A percentile compares a stretch with the other conserved stretches of the same genome.
These are phyloP conservation scores for Mycogone perniciosa DNA, from an alignment of 2,329 filamentous ascomycete species.

Conservation along the genomic window DNA sequence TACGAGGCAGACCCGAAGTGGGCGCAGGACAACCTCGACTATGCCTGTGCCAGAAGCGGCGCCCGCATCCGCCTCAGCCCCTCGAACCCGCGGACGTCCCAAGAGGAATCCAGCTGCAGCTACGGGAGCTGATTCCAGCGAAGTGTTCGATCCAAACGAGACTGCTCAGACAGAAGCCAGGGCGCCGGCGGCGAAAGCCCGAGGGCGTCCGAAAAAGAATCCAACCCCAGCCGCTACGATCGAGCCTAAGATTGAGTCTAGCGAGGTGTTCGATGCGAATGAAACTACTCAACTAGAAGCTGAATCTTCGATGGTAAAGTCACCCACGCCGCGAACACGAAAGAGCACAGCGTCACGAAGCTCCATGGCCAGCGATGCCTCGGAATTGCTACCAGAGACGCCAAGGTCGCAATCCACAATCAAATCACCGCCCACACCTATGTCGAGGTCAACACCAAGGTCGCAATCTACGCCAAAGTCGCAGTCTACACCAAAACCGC, in stretches of 20 bases:
- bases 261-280: slow-evolving; percentile 30
- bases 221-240: not conserved
- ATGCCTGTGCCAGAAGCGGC: slow-evolving; percentile 19
- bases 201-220: slow-evolving; percentile 4
- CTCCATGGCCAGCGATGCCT: slow-evolving; percentile 25
- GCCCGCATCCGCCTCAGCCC: slow-evolving; percentile 42
- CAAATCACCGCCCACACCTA: not conserved
- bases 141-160: slow-evolving; percentile 12
- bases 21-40: slow-evolving; percentile 24
- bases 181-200: not conserved
- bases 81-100: slow-evolving; percentile 32
- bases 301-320: slow-evolving; percentile 30
- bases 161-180: slow-evolving; percentile 10
- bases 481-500: slow-evolving; percentile 40
- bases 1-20: slow-evolving; percentile 42
- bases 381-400: not conserved
- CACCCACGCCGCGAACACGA: slow-evolving; percentile 56
- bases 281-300: slow-evolving; percentile 27
- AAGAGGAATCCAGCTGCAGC: slow-evolving; percentile 35
- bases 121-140: slow-evolving; percentile 10
- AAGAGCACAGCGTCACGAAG: slow-evolving; percentile 48
- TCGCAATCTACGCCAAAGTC: not conserved
- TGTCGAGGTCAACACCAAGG: not conserved
- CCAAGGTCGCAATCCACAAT: not conserved
- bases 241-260: slow-evolving; percentile 24